Conservation (phyloP, 2,329 filamentous ascomycete species). For the Fusarium ambrosium region DNA sequence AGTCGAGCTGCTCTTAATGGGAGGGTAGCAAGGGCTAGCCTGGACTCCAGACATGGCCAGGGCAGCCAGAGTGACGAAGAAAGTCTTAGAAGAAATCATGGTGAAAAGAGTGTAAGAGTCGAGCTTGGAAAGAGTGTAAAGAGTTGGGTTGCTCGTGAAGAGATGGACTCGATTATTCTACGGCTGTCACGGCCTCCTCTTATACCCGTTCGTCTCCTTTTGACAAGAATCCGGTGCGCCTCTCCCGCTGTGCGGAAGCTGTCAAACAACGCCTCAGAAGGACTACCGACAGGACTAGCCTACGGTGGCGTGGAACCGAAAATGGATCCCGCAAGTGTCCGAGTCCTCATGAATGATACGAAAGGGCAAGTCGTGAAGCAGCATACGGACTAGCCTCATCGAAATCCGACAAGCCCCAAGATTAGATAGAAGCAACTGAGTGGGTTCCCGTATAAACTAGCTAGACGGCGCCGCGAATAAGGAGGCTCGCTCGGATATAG, state of each 20-base stretch:
- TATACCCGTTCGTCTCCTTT: not conserved
- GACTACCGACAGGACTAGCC: not conserved
- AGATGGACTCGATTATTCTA: not conserved
- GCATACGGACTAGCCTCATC: not conserved
- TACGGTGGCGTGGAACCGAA: not conserved
- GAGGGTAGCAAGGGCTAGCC: not conserved
- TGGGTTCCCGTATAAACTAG: not conserved
- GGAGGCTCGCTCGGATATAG: not conserved
- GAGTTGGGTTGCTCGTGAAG: not conserved
- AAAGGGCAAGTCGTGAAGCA: slow-evolving; percentile 1
- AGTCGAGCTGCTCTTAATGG: not conserved
- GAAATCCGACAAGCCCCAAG: not conserved
- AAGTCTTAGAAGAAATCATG: not conserved
- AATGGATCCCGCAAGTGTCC: not conserved
- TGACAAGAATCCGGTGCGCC: not conserved
- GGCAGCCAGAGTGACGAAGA: not conserved
- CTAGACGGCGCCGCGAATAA: not conserved
- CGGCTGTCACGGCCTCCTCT: not conserved
- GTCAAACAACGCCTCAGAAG: not conserved
- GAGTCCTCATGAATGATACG: not conserved
- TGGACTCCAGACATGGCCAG: not conserved
- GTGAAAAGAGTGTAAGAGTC: not conserved
- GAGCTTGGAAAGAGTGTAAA: not conserved
- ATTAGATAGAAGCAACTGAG: not conserved
- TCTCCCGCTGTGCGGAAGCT: not conserved